These are phyloP conservation scores for Fomitopsis pinicola DNA, from an alignment of 1,284 basidiomycete genomes.

Conservation along the genomic window DNA sequence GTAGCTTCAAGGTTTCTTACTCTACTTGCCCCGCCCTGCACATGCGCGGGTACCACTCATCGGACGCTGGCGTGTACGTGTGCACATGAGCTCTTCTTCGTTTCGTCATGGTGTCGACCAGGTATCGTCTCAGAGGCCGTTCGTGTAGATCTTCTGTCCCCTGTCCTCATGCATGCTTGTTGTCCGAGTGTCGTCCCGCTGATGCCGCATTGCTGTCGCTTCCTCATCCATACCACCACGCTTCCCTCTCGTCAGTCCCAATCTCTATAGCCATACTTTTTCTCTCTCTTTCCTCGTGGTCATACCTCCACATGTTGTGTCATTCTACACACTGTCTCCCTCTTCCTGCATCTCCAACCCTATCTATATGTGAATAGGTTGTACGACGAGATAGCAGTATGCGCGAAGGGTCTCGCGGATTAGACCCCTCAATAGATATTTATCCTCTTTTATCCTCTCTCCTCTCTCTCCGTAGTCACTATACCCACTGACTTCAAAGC, in stretches of 20 bases:
- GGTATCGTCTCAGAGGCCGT: slow-evolving; percentile 14
- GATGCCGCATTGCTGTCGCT: slow-evolving; percentile 10
- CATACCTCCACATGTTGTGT: slow-evolving; percentile 1
- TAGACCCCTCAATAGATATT: slow-evolving; percentile 32
- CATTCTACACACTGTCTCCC: background rate
- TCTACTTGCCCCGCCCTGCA: background rate
- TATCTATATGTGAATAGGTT: slow-evolving; percentile 19
- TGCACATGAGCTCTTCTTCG: background rate
- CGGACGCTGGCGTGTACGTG: slow-evolving; percentile 3
- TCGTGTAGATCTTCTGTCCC: slow-evolving; percentile 14
- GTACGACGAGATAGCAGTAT: slow-evolving; percentile 21
- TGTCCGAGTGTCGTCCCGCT: slow-evolving; percentile 16
- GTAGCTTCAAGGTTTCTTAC: background rate
- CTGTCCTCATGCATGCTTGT: slow-evolving; percentile 2
- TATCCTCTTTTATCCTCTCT: background rate
- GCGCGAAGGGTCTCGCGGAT: slow-evolving; percentile 46
- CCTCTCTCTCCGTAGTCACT: background rate
- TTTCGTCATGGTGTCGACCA: slow-evolving; percentile 8
- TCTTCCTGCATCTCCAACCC: slow-evolving; percentile 9
- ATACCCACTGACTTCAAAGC: background rate
- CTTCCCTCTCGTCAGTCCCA: slow-evolving; percentile 5
- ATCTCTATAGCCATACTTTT: slow-evolving; percentile 15
- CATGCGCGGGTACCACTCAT: slow-evolving; percentile 13
- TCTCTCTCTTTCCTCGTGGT: slow-evolving; percentile 6
- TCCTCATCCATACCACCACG: background rate